Conservation (phyloP, 2,329 filamentous ascomycete species). For the Nigrospora oryzae region DNA sequence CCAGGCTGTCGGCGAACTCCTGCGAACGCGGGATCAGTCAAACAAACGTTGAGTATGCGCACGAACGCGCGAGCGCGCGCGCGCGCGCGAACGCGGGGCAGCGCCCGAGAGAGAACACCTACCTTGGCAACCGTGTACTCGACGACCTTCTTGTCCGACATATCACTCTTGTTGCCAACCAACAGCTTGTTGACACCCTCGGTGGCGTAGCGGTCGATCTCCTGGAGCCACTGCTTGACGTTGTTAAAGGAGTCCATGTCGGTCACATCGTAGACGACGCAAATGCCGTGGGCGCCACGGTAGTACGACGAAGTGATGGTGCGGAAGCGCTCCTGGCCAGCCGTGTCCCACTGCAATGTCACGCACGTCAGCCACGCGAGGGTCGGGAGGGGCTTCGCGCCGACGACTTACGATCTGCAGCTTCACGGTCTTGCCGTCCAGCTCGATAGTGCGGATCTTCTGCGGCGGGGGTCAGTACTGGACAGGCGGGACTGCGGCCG, state of each 20-base stretch:
- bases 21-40: slow-evolving; percentile 25
- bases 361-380: slow-evolving; percentile 16
- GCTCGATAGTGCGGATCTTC: slow-evolving; percentile 99
- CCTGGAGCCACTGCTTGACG: slow-evolving; percentile 99
- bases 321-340: slow-evolving; percentile 97
- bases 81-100: too few relatives aligned
- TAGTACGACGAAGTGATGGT: slow-evolving; percentile 99
- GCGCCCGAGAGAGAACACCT: slow-evolving; percentile 17
- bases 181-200: slow-evolving; percentile 99
- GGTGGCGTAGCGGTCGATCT: slow-evolving; percentile 98
- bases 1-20: slow-evolving; percentile 98
- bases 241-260: slow-evolving; percentile 99
- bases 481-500: background rate
- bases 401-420: slow-evolving; percentile 79
- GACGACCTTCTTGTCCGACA: slow-evolving; percentile 99
- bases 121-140: slow-evolving; percentile 99
- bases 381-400: background rate
- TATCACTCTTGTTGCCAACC: slow-evolving; percentile 99
- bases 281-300: slow-evolving; percentile 97
- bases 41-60: background rate
- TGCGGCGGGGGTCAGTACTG: slow-evolving; percentile 31
- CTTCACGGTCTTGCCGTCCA: slow-evolving; percentile 99
- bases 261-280: slow-evolving; percentile 99
- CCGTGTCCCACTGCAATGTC: slow-evolving; percentile 82
- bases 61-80: background rate